These are phyloP conservation scores for Gryganskiella cystojenkinii DNA, from an alignment of 192 early-diverging fungal genomes.

Conservation along the genomic window DNA sequence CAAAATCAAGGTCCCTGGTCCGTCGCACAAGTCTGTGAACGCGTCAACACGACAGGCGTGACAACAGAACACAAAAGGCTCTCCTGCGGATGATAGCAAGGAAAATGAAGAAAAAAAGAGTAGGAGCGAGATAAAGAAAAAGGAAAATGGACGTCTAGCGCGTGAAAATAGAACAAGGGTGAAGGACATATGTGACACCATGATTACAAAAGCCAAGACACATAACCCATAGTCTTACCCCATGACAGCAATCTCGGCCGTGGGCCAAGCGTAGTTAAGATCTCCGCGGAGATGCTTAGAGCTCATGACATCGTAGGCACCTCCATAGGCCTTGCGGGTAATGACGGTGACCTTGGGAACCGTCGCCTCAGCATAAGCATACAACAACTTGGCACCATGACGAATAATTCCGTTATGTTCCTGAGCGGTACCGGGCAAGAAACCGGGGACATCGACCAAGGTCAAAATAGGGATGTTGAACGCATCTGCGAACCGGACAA, in stretches of 20 bases:
- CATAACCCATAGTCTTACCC: conserved; percentile 56
- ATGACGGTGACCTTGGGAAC: conserved; percentile 97
- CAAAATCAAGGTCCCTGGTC: conserved; percentile 5
- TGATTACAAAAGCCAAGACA: not conserved
- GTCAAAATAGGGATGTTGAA: conserved; percentile 96
- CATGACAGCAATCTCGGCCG: conserved; percentile 99
- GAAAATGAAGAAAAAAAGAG: not conserved
- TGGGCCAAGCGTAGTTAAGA: conserved; percentile 91
- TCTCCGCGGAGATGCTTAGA: conserved; percentile 97
- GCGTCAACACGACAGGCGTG: not conserved
- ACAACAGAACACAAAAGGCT: not conserved
- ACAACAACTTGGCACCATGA: conserved; percentile 95
- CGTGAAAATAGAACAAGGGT: not conserved
- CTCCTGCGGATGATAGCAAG: not conserved
- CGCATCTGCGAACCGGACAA: conserved; percentile 96
- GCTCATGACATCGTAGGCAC: conserved; percentile 97
- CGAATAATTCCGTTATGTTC: conserved; percentile 97
- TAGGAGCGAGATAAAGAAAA: not conserved
- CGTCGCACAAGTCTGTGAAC: too few relatives aligned
- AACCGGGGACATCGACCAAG: conserved; percentile 97
- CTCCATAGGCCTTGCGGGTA: conserved; percentile 96
- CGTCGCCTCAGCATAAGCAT: conserved; percentile 95
- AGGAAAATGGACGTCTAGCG: not conserved
- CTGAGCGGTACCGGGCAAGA: conserved; percentile 93
- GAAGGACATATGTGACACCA: not conserved